Evolutionary conservation across 441 rosid species (phyloP).

Genomic region (Brassica hybrid): DNA sequence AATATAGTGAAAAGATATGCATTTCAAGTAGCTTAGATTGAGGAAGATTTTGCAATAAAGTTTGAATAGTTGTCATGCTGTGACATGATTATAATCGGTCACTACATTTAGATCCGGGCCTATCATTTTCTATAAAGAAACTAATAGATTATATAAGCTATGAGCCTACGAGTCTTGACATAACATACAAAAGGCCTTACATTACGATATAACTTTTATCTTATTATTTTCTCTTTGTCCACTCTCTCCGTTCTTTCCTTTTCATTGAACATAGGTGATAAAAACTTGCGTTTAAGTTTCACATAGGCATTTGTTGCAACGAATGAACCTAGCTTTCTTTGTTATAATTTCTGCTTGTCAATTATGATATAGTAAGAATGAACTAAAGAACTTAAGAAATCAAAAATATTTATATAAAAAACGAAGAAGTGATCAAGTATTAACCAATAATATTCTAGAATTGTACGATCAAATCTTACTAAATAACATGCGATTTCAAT

Average conservation of each 20-base stretch:
- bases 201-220: conserved; percentile 15
- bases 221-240: conserved; percentile 18
- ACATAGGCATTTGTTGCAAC: background rate
- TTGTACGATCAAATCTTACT: background rate
- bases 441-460: background rate
- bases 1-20: conserved; percentile 19
- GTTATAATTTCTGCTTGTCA: background rate
- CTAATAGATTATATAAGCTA: conserved; percentile 5
- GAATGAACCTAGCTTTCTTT: background rate
- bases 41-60: conserved; percentile 36
- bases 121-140: conserved; percentile 8
- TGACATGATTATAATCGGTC: conserved; percentile 30
- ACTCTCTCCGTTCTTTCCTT: conserved; percentile 20
- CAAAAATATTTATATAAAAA: background rate
- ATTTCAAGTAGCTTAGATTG: conserved; percentile 37
- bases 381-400: background rate
- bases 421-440: background rate
- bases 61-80: conserved; percentile 34
- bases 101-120: conserved; percentile 27
- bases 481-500: background rate
- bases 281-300: conserved; percentile 5
- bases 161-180: conserved; percentile 32
- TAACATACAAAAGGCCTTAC: conserved; percentile 15
- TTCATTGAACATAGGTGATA: conserved; percentile 21
- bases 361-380: background rate